Conservation (phyloP, 2,329 filamentous ascomycete genomes). For the Curvularia hawaiiensis region DNA sequence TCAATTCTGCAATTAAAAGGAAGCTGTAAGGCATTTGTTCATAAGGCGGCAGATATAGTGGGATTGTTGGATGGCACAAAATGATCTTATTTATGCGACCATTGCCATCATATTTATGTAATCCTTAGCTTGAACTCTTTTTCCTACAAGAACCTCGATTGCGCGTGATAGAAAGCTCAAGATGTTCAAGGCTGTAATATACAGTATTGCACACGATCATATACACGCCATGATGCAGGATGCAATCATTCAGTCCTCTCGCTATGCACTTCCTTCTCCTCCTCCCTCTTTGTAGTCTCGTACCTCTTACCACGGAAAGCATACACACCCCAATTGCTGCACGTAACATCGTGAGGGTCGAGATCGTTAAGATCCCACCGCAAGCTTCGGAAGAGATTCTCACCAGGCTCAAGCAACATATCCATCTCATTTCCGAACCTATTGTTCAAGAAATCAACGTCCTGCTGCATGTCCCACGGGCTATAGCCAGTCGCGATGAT, state of each 20-base stretch:
- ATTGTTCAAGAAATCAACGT: constrained; percentile 87
- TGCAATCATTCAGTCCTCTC: constrained; percentile 37
- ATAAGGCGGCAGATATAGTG: too few relatives aligned
- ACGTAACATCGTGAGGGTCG: constrained; percentile 91
- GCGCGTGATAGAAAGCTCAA: not conserved
- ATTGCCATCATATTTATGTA: too few relatives aligned
- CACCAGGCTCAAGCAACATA: constrained; percentile 85
- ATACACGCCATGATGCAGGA: not conserved
- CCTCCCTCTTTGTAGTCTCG: constrained; percentile 65
- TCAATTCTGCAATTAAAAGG: not conserved
- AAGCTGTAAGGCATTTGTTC: too few relatives aligned
- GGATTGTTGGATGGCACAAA: too few relatives aligned
- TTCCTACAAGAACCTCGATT: not conserved
- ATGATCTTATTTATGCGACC: too few relatives aligned
- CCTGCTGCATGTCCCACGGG: constrained; percentile 90
- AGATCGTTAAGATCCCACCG: constrained; percentile 97
- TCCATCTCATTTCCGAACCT: constrained; percentile 91
- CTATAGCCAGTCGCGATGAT: constrained; percentile 96
- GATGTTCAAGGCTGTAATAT: not conserved
- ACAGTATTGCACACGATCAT: constrained; percentile 10
- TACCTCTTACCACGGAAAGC: constrained; percentile 97
- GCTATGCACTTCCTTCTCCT: constrained; percentile 41
- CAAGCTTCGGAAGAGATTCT: constrained; percentile 92
- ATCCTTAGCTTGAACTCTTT: too few relatives aligned
- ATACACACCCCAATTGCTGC: constrained; percentile 97